Percentiles rank a stretch among this genome's conserved stretches.
These are phyloP conservation scores for Paramecium sonneborni DNA, from an alignment of 73 alveolate species.

Conservation along the genomic window DNA sequence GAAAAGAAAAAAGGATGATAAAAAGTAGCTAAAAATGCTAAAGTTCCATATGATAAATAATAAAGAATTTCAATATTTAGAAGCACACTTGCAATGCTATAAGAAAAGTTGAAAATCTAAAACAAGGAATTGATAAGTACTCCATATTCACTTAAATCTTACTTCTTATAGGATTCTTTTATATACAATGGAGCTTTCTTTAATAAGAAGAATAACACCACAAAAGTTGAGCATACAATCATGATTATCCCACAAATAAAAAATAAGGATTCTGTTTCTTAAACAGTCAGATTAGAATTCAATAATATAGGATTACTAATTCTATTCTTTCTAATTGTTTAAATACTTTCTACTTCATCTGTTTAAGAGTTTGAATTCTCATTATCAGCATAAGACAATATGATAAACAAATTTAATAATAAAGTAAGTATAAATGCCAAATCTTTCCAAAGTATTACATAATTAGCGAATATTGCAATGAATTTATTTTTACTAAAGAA, in stretches of 20 bases:
- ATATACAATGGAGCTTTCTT: constrained; percentile 69
- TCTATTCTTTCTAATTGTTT: not conserved
- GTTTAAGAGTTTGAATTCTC: not conserved
- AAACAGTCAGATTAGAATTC: not conserved
- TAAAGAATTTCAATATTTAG: constrained; percentile 67
- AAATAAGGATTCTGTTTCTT: constrained; percentile 49
- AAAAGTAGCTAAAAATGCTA: constrained; percentile 67
- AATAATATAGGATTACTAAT: constrained; percentile 32
- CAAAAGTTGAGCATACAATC: constrained; percentile 65
- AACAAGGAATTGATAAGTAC: constrained; percentile 17
- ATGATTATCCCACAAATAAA: constrained; percentile 52
- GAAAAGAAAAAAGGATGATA: constrained; percentile 74
- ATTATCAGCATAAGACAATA: constrained; percentile 57
- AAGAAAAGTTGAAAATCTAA: not conserved
- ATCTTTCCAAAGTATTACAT: constrained; percentile 66
- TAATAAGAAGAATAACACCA: constrained; percentile 63
- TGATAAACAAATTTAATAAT: constrained; percentile 56
- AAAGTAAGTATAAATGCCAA: constrained; percentile 65
- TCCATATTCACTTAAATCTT: constrained; percentile 32
- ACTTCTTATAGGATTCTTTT: constrained; percentile 56
- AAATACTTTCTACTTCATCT: not conserved
- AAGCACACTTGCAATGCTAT: constrained; percentile 46
- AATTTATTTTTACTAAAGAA: constrained; percentile 61
- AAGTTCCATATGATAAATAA: constrained; percentile 58
- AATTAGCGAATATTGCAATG: constrained; percentile 63